These are phyloP conservation scores for Ascochyta fabae DNA, from an alignment of 2,329 filamentous ascomycete genomes.

Conservation along the genomic window DNA sequence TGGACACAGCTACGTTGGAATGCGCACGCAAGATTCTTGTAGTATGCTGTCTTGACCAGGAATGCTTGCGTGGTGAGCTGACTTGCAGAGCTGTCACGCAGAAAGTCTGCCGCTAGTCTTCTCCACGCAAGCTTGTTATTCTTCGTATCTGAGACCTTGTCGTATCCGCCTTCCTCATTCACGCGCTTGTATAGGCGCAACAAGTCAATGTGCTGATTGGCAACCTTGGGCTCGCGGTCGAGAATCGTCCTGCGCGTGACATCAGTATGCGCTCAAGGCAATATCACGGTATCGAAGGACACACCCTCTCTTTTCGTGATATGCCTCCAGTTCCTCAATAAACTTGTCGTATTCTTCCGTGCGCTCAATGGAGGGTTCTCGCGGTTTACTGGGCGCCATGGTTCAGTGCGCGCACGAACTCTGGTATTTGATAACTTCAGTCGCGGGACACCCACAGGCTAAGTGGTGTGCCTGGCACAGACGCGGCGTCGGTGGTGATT, in stretches of 20 bases:
- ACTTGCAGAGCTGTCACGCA: constrained; percentile 66
- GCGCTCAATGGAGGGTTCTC: constrained; percentile 56
- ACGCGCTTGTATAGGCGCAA: constrained; percentile 80
- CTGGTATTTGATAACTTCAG: constrained; percentile 18
- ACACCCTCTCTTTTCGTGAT: constrained; percentile 77
- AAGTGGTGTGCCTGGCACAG: constrained; percentile 30
- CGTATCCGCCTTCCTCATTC: constrained; percentile 80
- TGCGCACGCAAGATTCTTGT: constrained; percentile 77
- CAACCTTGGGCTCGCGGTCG: constrained; percentile 82
- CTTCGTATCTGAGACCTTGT: constrained; percentile 71
- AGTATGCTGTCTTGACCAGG: constrained; percentile 84
- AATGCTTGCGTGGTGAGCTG: constrained; percentile 87
- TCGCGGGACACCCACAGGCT: constrained; percentile 31
- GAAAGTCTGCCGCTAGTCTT: constrained; percentile 76
- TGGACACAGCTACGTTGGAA: constrained; percentile 10
- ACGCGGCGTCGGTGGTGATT: constrained; percentile 25
- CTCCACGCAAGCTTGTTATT: constrained; percentile 86
- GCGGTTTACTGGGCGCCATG: constrained; percentile 54
- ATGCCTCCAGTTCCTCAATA: constrained; percentile 73
- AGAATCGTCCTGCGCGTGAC: constrained; percentile 65
- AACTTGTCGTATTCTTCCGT: constrained; percentile 77
- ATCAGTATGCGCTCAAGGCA: constrained; percentile 33
- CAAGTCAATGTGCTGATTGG: constrained; percentile 76
- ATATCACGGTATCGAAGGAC: constrained; percentile 31
- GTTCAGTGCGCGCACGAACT: constrained; percentile 47